These are phyloP conservation scores for Aeminium ludgeri DNA, from an alignment of 495 filamentous ascomycete species.

Conservation along the genomic window DNA sequence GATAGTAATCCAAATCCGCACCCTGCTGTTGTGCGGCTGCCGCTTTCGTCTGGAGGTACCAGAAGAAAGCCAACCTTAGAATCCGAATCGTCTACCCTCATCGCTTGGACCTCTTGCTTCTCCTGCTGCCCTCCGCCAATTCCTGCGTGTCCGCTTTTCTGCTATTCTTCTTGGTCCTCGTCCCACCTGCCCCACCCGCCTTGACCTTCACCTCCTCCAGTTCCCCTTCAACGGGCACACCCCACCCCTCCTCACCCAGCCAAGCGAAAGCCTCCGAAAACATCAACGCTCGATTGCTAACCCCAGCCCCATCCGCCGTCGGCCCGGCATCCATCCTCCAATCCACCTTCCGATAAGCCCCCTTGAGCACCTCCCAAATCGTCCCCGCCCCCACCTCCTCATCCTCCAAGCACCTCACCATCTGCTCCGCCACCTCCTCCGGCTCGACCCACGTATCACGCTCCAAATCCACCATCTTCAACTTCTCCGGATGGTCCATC, in stretches of 20 bases:
- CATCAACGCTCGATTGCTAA: conserved; percentile 25
- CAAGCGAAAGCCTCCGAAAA: conserved; percentile 33
- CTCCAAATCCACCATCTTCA: conserved; percentile 34
- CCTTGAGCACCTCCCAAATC: conserved; percentile 44
- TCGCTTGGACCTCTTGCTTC: no score
- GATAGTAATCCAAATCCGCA: no score
- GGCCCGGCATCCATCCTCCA: conserved; percentile 44
- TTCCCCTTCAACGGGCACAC: conserved; percentile 3
- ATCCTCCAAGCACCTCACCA: conserved; percentile 42
- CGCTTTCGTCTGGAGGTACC: no score
- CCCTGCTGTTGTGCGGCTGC: no score
- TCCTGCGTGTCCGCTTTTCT: not conserved
- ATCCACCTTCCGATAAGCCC: conserved; percentile 33
- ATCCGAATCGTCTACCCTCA: no score
- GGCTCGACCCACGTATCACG: conserved; percentile 44
- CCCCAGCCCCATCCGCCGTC: conserved; percentile 30
- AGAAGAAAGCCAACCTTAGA: no score
- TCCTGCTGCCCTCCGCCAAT: not conserved
- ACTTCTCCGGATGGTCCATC: conserved; percentile 52
- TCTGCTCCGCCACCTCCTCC: conserved; percentile 47
- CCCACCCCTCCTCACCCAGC: conserved; percentile 31
- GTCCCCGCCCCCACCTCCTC: conserved; percentile 25
- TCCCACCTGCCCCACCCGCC: not conserved
- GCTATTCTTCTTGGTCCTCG: no score
- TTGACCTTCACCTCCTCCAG: not conserved